Conservation (phyloP, 1,139 yeast species). For the Yamadazyma atlantica region DNA sequence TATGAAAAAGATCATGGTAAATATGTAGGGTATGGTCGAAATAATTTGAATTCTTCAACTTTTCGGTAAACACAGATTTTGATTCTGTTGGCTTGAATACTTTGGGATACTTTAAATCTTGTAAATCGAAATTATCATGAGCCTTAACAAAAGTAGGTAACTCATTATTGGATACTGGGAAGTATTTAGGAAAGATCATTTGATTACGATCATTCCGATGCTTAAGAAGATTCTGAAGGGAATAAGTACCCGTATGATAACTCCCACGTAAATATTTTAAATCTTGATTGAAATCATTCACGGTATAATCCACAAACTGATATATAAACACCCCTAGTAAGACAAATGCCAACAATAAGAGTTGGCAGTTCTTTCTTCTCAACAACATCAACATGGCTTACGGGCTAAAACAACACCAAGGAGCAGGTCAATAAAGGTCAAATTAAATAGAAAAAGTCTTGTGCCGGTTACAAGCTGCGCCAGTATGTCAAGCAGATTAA, state of each 20-base stretch:
- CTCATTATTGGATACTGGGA: slow-evolving; percentile 15
- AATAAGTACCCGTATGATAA: slow-evolving; percentile 13
- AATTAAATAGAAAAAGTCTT: too few species aligned
- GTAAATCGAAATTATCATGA: slow-evolving; percentile 12
- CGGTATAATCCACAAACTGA: slow-evolving; percentile 1
- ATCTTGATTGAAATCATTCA: background rate
- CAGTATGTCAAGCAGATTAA: too few species aligned
- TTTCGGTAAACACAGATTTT: slow-evolving; percentile 8
- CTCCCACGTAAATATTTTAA: slow-evolving; percentile 13
- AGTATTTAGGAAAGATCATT: slow-evolving; percentile 20
- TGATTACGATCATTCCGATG: slow-evolving; percentile 18
- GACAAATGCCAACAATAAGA: slow-evolving; percentile 5
- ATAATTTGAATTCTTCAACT: slow-evolving; percentile 13
- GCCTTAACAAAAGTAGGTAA: slow-evolving; percentile 14
- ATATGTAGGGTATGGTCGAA: slow-evolving; percentile 17
- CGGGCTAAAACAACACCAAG: too few species aligned
- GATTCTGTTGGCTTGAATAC: slow-evolving; percentile 10
- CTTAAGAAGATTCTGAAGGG: slow-evolving; percentile 9
- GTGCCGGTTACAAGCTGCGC: too few species aligned
- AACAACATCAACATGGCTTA: too few species aligned
- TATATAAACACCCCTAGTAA: background rate
- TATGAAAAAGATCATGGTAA: slow-evolving; percentile 19
- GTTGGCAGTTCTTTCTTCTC: slow-evolving; percentile 1
- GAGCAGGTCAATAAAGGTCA: too few species aligned
- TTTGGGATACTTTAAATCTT: slow-evolving; percentile 13